Evolutionary conservation across 2,329 filamentous ascomycete genomes (phyloP).

Genomic region (Beauveria australis): DNA sequence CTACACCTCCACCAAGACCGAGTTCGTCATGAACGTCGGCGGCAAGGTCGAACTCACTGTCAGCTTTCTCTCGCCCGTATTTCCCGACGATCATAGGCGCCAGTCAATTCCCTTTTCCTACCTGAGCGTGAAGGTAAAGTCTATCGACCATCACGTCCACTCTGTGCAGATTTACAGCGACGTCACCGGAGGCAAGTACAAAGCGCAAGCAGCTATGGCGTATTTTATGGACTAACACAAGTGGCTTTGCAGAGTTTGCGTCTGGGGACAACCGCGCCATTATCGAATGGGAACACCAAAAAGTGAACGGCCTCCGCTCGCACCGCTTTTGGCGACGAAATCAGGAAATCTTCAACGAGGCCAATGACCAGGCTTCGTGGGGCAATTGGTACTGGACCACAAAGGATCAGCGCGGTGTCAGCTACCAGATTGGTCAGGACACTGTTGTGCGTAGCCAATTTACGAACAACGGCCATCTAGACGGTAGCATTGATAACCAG

Average conservation of each 20-base stretch:
- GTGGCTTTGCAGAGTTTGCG: constrained; percentile 52
- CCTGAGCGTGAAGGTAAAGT: constrained; percentile 53
- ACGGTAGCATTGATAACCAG: constrained; percentile 54
- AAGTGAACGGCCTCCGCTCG: constrained; percentile 45
- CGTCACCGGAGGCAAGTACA: constrained; percentile 37
- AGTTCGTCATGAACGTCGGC: constrained; percentile 58
- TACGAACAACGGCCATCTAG: constrained; percentile 50
- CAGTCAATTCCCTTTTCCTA: constrained; percentile 67
- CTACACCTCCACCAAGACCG: constrained; percentile 65
- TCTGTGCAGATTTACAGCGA: constrained; percentile 65
- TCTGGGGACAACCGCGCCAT: constrained; percentile 50
- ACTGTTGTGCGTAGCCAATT: constrained; percentile 59
- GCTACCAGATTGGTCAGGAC: constrained; percentile 65
- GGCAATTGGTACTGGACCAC: constrained; percentile 71
- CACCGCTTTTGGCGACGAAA: constrained; percentile 53
- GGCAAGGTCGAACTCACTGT: constrained; percentile 55
- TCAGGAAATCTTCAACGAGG: constrained; percentile 61
- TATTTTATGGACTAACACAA: constrained; percentile 2
- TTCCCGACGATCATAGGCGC: constrained; percentile 54
- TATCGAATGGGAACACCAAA: constrained; percentile 55
- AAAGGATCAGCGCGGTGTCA: constrained; percentile 43
- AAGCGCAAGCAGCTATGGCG: constrained; percentile 40
- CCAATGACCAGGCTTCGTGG: constrained; percentile 68
- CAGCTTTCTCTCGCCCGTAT: constrained; percentile 64
- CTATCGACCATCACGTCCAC: constrained; percentile 54